These are phyloP conservation scores for Lodderomyces beijingensis DNA, from an alignment of 1,139 yeast species.

Conservation along the genomic window DNA sequence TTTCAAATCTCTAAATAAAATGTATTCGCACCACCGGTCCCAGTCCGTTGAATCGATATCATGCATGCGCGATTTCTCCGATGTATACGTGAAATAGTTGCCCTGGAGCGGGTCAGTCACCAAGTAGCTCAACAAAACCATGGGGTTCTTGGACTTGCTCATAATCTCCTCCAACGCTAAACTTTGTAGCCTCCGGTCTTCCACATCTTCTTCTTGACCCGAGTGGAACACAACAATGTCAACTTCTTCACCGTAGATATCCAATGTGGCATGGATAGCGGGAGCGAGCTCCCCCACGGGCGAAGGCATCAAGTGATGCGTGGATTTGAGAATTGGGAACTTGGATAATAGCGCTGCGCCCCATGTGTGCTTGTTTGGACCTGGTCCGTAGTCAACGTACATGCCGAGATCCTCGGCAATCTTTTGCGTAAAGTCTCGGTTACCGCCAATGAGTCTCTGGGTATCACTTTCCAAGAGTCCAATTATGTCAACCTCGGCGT, in stretches of 20 bases:
- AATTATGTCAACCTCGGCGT: conserved; percentile 84
- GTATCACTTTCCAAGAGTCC: conserved; percentile 93
- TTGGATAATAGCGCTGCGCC: conserved; percentile 90
- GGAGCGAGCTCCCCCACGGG: conserved; percentile 99
- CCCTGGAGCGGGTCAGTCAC: conserved; percentile 87
- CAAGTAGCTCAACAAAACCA: conserved; percentile 79
- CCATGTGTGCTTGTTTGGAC: conserved; percentile 98
- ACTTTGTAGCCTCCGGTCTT: conserved; percentile 86
- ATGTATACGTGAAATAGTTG: conserved; percentile 86
- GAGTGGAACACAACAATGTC: conserved; percentile 97
- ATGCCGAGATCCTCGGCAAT: conserved; percentile 90
- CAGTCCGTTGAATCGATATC: conserved; percentile 92
- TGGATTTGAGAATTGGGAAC: conserved; percentile 86
- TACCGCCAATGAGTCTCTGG: conserved; percentile 90
- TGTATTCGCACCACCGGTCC: conserved; percentile 99
- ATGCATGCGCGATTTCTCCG: conserved; percentile 78
- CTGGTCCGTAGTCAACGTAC: conserved; percentile 97
- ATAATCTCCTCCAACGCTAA: conserved; percentile 71
- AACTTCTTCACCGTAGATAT: conserved; percentile 78
- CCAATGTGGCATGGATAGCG: conserved; percentile 93
- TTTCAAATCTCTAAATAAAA: conserved; percentile 77
- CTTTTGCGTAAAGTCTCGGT: conserved; percentile 87
- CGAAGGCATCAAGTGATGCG: conserved; percentile 86
- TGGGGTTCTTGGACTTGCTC: conserved; percentile 74
- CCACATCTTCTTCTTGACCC: conserved; percentile 96